phyloP scores from a whole-genome alignment of 140 eudicot genomes.

The Oenanthe javanica region DNA sequence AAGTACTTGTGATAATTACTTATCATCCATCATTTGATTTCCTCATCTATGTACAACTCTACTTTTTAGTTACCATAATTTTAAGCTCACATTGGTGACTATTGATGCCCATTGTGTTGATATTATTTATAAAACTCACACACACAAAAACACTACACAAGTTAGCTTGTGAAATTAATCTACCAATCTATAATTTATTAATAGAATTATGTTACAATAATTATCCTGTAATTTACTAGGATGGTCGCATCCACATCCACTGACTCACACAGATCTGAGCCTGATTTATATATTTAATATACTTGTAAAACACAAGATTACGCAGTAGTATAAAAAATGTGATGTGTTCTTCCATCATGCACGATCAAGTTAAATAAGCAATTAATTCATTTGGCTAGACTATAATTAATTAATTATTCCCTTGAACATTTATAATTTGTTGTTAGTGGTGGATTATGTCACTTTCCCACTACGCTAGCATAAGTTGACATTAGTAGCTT shows the following conservation, averaged over 20 bases:
- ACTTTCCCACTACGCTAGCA: not conserved
- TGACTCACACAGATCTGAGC: not conserved
- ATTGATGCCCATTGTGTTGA: no score
- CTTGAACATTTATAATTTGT: not conserved
- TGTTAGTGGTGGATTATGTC: not conserved
- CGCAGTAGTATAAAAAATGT: not conserved
- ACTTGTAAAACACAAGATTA: not conserved
- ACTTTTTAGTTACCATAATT: no score
- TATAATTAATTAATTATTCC: not conserved
- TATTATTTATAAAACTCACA: no score
- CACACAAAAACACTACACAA: no score
- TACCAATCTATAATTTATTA: no score
- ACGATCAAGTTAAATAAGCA: not conserved
- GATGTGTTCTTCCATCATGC: slow-evolving; percentile 4
- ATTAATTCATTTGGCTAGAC: not conserved
- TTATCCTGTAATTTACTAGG: not conserved
- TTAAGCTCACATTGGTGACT: no score
- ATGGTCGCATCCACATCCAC: not conserved
- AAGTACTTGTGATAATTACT: not conserved
- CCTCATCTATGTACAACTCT: not conserved
- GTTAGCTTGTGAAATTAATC: no score
- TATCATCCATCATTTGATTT: not conserved
- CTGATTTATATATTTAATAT: not conserved
- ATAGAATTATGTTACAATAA: not conserved
- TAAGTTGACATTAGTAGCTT: slow-evolving; percentile 4